Base-by-base conservation (phyloP, 2,329 filamentous ascomycete genomes). In the Botrytis galanthina region DNA sequence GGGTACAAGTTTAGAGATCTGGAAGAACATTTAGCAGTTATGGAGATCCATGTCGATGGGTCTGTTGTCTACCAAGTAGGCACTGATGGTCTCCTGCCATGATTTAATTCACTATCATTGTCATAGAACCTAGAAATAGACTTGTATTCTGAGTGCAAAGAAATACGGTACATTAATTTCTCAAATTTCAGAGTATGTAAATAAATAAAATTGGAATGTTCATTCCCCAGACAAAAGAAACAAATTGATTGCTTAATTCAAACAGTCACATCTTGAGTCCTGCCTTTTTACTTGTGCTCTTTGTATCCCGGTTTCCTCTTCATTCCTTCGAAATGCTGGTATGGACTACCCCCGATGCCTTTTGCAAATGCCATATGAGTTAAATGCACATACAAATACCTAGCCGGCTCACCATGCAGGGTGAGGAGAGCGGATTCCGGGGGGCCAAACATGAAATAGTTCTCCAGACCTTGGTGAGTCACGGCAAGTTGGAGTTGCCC, bases 331-430 rank as follows among this genome's bases (percentile, higher is more conserved):
- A n/a, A 68, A 68, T 57, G 66, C 35, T 37, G 44, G 32, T 67
- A 68, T 5, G 48, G 48, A 2, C 7, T 10, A 44, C 35, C 16
- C 22, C 22, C 26, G 20, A 8, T 0, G 3, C 39, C 62, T 7
- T 4, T 4, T 26, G 14, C 6, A 37, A 54, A 68, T 29, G 32
- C 46, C 14, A 75, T 72, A 29, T 79, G 74, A 77, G 64, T 62
- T 12, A 71, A 66, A 29, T 66, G 60, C 7, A 71, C 26, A 57
- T 64, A 71, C 1, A 71, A 20, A 16, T 71, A 71, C 5, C 59
- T 57, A 26, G 59, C 70, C 18, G n/a, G 32, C 60, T 63, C 46
- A 16, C 60, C 70, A 51, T 51, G 37, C 1, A 37, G 2, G 0
- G 70, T 71, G 26, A 71, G 39, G 9, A 63, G 32, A 5, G 60